phyloP scores from a whole-genome alignment of 768 basidiomycete species.

The Calocera cornea region DNA sequence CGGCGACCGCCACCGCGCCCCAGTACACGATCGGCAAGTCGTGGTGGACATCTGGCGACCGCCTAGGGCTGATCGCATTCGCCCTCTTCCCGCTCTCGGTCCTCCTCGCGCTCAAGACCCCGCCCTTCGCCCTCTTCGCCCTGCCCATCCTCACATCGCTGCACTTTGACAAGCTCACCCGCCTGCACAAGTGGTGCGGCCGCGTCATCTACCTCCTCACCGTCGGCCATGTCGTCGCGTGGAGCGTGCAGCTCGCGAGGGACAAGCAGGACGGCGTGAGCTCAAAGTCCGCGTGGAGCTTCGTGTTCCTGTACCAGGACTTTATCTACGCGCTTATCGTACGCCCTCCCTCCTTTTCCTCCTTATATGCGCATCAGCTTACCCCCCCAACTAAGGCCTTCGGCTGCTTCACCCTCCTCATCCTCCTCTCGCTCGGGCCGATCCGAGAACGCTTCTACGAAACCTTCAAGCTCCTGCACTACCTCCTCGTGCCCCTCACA shows the following conservation, averaged over 20 bases:
- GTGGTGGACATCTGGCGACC: constrained; percentile 56
- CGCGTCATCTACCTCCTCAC: constrained; percentile 54
- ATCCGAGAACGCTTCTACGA: constrained; percentile 45
- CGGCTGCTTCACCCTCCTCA: constrained; percentile 38
- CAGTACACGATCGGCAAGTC: constrained; percentile 51
- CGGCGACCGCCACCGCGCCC: constrained; percentile 29
- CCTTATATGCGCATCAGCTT: neutral
- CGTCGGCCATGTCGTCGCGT: constrained; percentile 46
- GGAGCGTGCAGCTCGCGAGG: constrained; percentile 50
- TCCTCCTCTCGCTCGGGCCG: constrained; percentile 37
- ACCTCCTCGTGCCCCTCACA: constrained; percentile 49
- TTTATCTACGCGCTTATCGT: constrained; percentile 50
- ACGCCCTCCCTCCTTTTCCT: constrained; percentile 4
- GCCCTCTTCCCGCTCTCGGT: constrained; percentile 57
- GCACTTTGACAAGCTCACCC: constrained; percentile 62
- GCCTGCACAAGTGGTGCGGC: constrained; percentile 59
- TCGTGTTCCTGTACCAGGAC: constrained; percentile 44
- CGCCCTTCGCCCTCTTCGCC: constrained; percentile 60
- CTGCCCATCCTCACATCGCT: constrained; percentile 46
- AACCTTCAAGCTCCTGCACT: constrained; percentile 50
- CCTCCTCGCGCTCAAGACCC: constrained; percentile 54
- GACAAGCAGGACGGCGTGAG: constrained; percentile 35
- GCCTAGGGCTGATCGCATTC: constrained; percentile 58
- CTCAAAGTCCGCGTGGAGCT: constrained; percentile 24
- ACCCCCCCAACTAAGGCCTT: constrained; percentile 36